Evolutionary conservation across 148 eudicot genomes (phyloP).

Genomic region (Talinum fruticosum): DNA sequence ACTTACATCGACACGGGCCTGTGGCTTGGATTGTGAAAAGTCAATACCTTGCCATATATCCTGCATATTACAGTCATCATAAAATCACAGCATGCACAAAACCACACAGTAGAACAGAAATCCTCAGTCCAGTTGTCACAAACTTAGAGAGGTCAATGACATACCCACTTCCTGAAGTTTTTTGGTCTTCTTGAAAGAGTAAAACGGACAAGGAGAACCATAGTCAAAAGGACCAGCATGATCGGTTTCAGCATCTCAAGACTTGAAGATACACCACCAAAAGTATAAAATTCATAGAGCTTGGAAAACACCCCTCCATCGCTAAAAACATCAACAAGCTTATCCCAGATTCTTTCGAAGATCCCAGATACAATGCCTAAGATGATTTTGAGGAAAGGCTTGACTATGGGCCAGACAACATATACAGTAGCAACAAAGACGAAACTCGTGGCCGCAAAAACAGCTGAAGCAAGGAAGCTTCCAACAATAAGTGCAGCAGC

Average conservation of each 20-base stretch:
- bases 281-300: slow-evolving; percentile 51
- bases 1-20: slow-evolving; percentile 97
- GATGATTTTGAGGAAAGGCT: slow-evolving; percentile 51
- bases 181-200: slow-evolving; percentile 83
- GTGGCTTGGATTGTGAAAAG: slow-evolving; percentile 90
- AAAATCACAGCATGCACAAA: slow-evolving; percentile 15
- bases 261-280: slow-evolving; percentile 64
- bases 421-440: slow-evolving; percentile 51
- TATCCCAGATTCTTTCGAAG: slow-evolving; percentile 57
- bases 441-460: slow-evolving; percentile 68
- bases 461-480: slow-evolving; percentile 78
- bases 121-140: background rate
- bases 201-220: slow-evolving; percentile 76
- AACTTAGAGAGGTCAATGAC: slow-evolving; percentile 23
- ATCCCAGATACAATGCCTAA: slow-evolving; percentile 46
- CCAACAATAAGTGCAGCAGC: slow-evolving; percentile 75
- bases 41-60: slow-evolving; percentile 98
- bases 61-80: slow-evolving; percentile 41
- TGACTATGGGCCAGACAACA: slow-evolving; percentile 72
- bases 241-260: slow-evolving; percentile 58
- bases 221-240: slow-evolving; percentile 47
- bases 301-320: slow-evolving; percentile 62
- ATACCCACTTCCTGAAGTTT: slow-evolving; percentile 92
- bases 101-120: background rate
- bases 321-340: slow-evolving; percentile 39